Conservation (phyloP, 352 stramenopile species). For the Phytophthora multivora region DNA sequence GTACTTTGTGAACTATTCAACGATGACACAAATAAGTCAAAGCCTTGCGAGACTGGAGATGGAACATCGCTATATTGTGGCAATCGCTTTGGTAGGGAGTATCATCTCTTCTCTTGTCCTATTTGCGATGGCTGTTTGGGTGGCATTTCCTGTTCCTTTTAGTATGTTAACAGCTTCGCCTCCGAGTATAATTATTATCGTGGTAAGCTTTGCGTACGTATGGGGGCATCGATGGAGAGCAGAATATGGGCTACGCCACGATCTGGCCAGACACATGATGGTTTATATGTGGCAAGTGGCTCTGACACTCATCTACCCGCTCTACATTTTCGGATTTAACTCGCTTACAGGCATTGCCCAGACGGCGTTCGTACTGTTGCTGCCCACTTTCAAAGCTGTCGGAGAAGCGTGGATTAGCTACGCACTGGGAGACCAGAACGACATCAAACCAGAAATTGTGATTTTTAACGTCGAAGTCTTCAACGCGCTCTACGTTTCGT, state of each 20-base stretch:
- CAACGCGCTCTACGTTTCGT: constrained; percentile 35
- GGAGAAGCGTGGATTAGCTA: constrained; percentile 24
- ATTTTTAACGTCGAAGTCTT: constrained; percentile 20
- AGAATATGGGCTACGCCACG: neutral
- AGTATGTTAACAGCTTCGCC: neutral
- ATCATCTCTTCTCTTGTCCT: neutral
- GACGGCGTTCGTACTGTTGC: constrained; percentile 9
- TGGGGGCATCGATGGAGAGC: neutral
- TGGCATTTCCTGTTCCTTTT: neutral
- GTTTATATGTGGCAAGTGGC: neutral
- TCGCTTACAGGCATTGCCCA: constrained; percentile 2
- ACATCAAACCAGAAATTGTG: constrained; percentile 4
- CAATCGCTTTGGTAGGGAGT: neutral
- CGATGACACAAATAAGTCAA: neutral
- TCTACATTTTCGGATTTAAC: constrained; percentile 22
- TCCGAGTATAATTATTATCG: neutral
- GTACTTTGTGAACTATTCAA: neutral
- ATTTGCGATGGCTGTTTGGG: neutral
- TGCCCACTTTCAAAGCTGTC: constrained; percentile 32
- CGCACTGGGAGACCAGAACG: neutral
- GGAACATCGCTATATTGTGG: neutral
- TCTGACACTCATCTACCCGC: constrained; percentile 26
- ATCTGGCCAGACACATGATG: neutral
- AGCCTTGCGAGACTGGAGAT: neutral
- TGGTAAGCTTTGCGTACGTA: neutral